These are phyloP conservation scores for Curvularia lunata DNA, from an alignment of 2,329 filamentous ascomycete species.

Conservation along the genomic window DNA sequence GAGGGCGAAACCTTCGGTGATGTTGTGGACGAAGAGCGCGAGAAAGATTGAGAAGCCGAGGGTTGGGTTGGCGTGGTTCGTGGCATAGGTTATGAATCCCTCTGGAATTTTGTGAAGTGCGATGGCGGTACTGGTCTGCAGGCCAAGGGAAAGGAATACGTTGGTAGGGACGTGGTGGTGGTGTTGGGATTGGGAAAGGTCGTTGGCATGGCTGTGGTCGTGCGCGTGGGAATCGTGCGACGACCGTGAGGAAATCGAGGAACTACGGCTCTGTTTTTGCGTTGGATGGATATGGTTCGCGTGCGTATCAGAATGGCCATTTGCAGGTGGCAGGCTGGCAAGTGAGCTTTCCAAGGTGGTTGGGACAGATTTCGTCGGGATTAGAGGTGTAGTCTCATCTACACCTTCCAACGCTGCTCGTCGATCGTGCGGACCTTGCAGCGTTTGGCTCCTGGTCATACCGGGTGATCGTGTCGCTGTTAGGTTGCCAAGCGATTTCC, in stretches of 20 bases:
- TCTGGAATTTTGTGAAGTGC: slow-evolving; percentile 95
- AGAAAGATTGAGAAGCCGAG: slow-evolving; percentile 93
- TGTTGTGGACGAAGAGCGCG: slow-evolving; percentile 96
- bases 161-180: slow-evolving; percentile 97
- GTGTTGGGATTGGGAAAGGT: slow-evolving; percentile 62
- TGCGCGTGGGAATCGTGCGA: slow-evolving; percentile 10
- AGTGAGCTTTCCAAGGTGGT: slow-evolving; percentile 32
- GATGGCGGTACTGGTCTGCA: slow-evolving; percentile 94
- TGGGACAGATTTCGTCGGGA: slow-evolving; percentile 34
- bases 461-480: slow-evolving; percentile 26
- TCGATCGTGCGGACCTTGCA: slow-evolving; percentile 34
- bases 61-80: slow-evolving; percentile 90
- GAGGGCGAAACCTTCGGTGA: slow-evolving; percentile 95
- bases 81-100: slow-evolving; percentile 88
- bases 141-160: slow-evolving; percentile 90
- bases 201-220: slow-evolving; percentile 14
- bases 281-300: slow-evolving; percentile 4
- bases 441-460: slow-evolving; percentile 33
- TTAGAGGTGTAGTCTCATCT: slow-evolving; percentile 33
- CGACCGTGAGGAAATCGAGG: slow-evolving; percentile 17
- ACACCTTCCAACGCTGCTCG: slow-evolving; percentile 40
- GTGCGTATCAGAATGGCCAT: slow-evolving; percentile 16
- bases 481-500: slow-evolving; percentile 27
- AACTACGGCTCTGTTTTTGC: slow-evolving; percentile 23
- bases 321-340: slow-evolving; percentile 23